These are phyloP conservation scores for Chytridium lagenaria DNA, from an alignment of 371 early-diverging fungal genomes.

Conservation along the genomic window DNA sequence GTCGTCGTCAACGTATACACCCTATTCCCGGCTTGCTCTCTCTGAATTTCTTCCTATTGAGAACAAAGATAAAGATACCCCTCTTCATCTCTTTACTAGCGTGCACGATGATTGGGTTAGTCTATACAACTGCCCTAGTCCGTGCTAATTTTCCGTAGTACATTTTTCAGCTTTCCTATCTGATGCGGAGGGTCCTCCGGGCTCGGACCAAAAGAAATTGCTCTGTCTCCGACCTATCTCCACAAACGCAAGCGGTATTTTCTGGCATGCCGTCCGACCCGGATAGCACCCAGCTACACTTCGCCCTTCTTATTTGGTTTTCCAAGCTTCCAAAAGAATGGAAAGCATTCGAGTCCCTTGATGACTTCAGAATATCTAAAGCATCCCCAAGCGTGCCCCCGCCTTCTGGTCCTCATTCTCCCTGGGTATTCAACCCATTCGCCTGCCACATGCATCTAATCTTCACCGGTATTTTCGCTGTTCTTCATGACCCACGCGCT, in stretches of 20 bases:
- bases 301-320: constrained; percentile 3
- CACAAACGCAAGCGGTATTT: neutral
- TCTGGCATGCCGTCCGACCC: neutral
- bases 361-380: neutral
- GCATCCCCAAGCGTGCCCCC: neutral
- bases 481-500: constrained; percentile 9
- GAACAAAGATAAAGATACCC: neutral
- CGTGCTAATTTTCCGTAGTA: neutral
- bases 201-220: neutral
- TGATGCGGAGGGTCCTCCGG: constrained; percentile 6
- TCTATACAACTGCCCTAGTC: neutral
- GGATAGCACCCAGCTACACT: neutral
- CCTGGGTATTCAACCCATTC: constrained; percentile 6
- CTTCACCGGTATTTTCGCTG: constrained; percentile 9
- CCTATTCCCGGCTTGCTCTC: constrained; percentile 3
- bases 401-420: constrained; percentile 2
- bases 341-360: constrained; percentile 6
- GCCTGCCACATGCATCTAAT: neutral
- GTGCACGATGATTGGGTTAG: constrained; percentile 13
- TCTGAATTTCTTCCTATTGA: neutral
- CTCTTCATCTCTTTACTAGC: constrained; percentile 8
- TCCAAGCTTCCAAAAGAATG: neutral
- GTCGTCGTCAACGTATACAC: neutral
- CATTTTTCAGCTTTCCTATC: neutral
- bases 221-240: neutral